These are phyloP conservation scores for Termitomyces sp. DNA, from an alignment of 768 basidiomycete genomes.

Conservation along the genomic window DNA sequence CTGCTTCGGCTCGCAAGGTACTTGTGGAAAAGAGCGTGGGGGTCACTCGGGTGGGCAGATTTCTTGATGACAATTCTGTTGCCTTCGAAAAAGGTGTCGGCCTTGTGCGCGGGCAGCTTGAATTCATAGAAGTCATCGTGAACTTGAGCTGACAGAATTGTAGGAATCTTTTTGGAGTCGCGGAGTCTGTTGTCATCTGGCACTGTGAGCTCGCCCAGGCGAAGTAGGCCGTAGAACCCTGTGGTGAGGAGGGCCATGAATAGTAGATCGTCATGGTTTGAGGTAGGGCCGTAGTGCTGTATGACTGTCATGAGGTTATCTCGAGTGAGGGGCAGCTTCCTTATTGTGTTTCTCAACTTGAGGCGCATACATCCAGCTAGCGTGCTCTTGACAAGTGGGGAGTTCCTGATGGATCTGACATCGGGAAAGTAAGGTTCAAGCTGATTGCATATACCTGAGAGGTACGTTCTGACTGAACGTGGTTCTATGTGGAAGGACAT, in stretches of 20 bases:
- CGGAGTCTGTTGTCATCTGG: not conserved
- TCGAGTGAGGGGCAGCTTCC: not conserved
- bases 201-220: not conserved
- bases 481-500: too few relatives aligned
- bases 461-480: too few relatives aligned
- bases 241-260: not conserved
- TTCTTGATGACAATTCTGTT: too few relatives aligned
- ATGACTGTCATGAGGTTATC: not conserved
- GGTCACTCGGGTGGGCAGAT: too few relatives aligned
- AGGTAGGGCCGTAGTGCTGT: rapidly evolving
- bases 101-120: not conserved
- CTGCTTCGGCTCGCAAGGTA: too few relatives aligned
- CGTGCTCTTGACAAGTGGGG: not conserved
- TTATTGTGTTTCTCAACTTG: rapidly evolving
- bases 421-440: not conserved
- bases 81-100: not conserved
- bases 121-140: not conserved
- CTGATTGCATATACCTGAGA: not conserved
- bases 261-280: not conserved
- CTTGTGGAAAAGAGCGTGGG: too few relatives aligned
- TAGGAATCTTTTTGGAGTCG: not conserved
- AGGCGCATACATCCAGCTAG: not conserved
- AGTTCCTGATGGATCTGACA: not conserved
- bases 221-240: not conserved
- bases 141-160: rapidly evolving